Base-by-base conservation (phyloP, 2,329 filamentous ascomycete species). In the Fusarium foetens region DNA sequence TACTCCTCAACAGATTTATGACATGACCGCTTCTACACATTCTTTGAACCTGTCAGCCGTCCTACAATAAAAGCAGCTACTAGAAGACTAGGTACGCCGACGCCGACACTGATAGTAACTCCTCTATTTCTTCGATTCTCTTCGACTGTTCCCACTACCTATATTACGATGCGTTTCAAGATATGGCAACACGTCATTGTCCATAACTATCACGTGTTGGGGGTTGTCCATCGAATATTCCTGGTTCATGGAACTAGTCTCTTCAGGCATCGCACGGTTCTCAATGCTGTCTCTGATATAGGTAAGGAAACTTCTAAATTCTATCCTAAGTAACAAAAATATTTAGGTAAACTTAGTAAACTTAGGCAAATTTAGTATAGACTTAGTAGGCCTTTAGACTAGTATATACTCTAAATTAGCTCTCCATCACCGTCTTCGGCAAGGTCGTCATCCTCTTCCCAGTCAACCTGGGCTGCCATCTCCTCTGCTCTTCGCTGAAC, bases 401-500 rank as follows among this genome's bases (percentile, higher is more conserved):
- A 33, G 16, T 17, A 49, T 43, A 8, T 43, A 9, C 39, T 38
- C 46, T 72, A 73, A 55, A 73, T 42, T 31, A 73, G 29, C 43
- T 74, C 71, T n/a, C 71, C 71, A 13, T 65, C 63, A 12, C 49
- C 57, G 10, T 71, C 58, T n/a, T 63, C 60, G 17, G 54, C 54
- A 59, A 86, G 53, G 86, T 75, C 76, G 88, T 83, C 83, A 25
- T 87, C 88, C 16, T 89, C 88, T 41, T 89, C 89, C 85, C 89
- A 91, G 31, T 92, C 90, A 51, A 93, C 82, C 48, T 89, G 80
- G 0, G 75, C 83, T 4, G 82, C 81, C 78, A 86, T 81, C 69
- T 84, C 84, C 73, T 90, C 88, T 0, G 89, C 89, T 66, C 80
- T 80, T 27, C 88, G 82, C 79, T 91, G 89, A n/a, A 94, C 90